Conservation (phyloP, 2,329 filamentous ascomycete genomes). For the Monascus ruber region DNA sequence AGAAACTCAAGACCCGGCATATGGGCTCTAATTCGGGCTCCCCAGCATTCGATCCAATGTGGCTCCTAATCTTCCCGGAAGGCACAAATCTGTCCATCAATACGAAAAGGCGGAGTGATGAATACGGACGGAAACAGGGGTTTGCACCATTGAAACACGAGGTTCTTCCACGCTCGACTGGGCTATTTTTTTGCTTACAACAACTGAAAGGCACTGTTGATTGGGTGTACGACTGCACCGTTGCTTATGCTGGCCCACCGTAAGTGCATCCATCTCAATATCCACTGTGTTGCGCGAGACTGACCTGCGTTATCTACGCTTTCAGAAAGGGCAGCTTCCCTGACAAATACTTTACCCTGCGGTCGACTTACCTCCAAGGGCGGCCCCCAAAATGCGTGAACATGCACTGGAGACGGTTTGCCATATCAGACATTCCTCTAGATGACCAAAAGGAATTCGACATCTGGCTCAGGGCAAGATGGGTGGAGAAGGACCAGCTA, state of each 20-base stretch:
- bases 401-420: slow-evolving; percentile 88
- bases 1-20: slow-evolving; percentile 41
- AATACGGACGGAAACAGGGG: slow-evolving; percentile 47
- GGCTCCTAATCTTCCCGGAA: slow-evolving; percentile 55
- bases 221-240: slow-evolving; percentile 66
- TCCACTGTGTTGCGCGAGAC: not conserved
- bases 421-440: slow-evolving; percentile 67
- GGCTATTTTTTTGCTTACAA: slow-evolving; percentile 50
- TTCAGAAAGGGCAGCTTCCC: slow-evolving; percentile 65
- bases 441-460: slow-evolving; percentile 66
- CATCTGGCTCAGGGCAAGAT: slow-evolving; percentile 70
- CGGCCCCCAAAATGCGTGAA: slow-evolving; percentile 89
- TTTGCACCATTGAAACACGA: slow-evolving; percentile 48
- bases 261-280: slow-evolving; percentile 42
- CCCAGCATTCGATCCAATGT: slow-evolving; percentile 49
- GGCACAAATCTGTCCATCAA: slow-evolving; percentile 50
- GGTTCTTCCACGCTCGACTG: slow-evolving; percentile 50
- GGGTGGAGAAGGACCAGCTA: slow-evolving; percentile 84
- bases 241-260: slow-evolving; percentile 90
- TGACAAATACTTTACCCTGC: slow-evolving; percentile 81
- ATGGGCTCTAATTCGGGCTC: slow-evolving; percentile 38
- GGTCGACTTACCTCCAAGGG: slow-evolving; percentile 79
- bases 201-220: slow-evolving; percentile 49
- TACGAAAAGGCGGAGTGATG: slow-evolving; percentile 44
- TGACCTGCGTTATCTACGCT: slow-evolving; percentile 1